Conservation (phyloP, 371 early-diverging fungal genomes). For the Rhizopus stolonifer region DNA sequence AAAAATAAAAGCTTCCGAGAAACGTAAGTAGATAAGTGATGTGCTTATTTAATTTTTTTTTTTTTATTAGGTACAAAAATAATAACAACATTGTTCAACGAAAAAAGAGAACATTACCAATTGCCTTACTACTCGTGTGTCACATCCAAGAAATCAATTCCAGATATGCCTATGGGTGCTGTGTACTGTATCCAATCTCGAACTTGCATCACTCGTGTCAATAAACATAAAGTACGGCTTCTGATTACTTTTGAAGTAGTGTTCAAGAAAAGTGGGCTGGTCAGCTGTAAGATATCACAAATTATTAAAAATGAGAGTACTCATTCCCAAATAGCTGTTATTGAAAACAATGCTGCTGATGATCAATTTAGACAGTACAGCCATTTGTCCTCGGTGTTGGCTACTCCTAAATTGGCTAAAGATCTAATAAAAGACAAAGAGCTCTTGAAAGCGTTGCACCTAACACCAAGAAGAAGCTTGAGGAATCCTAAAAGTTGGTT, state of each 20-base stretch:
- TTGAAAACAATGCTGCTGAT: conserved; percentile 28
- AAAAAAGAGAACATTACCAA: conserved; percentile 50
- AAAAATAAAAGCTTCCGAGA: conserved; percentile 22
- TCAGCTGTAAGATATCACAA: conserved; percentile 50
- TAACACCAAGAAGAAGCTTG: background rate
- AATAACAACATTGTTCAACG: conserved; percentile 57
- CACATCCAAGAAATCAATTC: conserved; percentile 59
- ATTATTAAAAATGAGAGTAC: background rate
- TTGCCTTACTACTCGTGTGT: conserved; percentile 57
- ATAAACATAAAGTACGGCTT: conserved; percentile 51
- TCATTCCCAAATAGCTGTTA: conserved; percentile 30
- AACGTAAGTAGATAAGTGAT: conserved; percentile 7
- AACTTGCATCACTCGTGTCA: conserved; percentile 77
- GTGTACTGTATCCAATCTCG: conserved; percentile 70
- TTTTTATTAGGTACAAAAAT: conserved; percentile 56
- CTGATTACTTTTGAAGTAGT: conserved; percentile 61
- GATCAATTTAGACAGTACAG: conserved; percentile 20
- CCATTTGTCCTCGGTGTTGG: conserved; percentile 13
- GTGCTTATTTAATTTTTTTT: background rate
- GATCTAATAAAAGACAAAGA: conserved; percentile 11
- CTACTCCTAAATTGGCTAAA: conserved; percentile 9
- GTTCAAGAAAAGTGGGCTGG: conserved; percentile 63
- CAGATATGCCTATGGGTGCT: conserved; percentile 78
- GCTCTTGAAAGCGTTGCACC: background rate
- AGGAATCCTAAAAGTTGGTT: background rate